Evolutionary conservation across 768 basidiomycete genomes (phyloP), one percentile per base, ranked within the genome.

Genomic region (Auriscalpium orientale): DNA sequence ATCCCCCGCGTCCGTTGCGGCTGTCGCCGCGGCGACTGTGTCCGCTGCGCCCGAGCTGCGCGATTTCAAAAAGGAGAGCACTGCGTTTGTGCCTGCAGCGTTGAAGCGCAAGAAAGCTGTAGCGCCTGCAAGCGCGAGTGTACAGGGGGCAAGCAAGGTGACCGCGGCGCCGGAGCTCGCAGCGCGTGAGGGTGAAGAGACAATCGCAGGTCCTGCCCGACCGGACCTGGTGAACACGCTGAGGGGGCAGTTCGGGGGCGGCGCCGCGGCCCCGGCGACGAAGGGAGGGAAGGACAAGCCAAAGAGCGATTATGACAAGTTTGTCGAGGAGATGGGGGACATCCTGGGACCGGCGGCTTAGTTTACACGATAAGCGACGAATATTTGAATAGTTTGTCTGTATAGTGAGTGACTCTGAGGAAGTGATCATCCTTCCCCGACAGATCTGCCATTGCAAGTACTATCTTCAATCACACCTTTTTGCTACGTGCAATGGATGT

Each of bases 51-150:
- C 97, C 4, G 79, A 92, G 66, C 71, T 99, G 51, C 88, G 95
- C 13, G 92, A 99, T 70, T 76, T 98, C 58, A 92, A 94, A 74
- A 94, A 92, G 70, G 97, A 99, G 68, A 88, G 89, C 9, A 95
- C 92, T 1, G 83, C 89, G 0, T 98, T 99, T 64, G 82, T 98
- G 4, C 97, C 97, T 4, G 68, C 85, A 2, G 76, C 87, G 3
- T 71, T 95, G 51, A 91, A 91, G 70, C 82, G 90, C 48, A 93
- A 88, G 70, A 72, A 38, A 68, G 67, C 18, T 64, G 71, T 12
- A 64, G 63, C 22, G 57, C 74, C 6, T 57, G 72, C 20, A 67
- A 73, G 2, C 60, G 75, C 4, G 34, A 28, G 28, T 28, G 28
- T 7, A 28, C 28, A 28, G 28, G 36, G 20, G 8, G 47, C 12